These are phyloP conservation scores for Rachicladosporium sp. DNA, from an alignment of 2,329 filamentous ascomycete species.

Conservation along the genomic window DNA sequence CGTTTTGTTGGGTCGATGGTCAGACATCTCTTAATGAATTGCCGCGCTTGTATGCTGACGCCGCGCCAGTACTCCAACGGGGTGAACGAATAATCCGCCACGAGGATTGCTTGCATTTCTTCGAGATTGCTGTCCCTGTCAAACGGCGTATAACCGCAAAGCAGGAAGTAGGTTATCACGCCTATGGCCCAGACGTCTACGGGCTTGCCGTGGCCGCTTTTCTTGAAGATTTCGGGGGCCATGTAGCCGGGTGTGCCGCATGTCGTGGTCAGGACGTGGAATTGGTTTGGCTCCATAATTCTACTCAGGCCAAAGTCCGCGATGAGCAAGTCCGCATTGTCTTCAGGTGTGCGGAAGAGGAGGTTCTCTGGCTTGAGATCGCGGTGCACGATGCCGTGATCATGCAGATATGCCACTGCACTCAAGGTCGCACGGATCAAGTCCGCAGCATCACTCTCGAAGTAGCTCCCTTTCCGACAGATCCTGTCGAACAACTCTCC, in stretches of 20 bases:
- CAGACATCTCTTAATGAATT: slow-evolving; percentile 84
- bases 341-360: slow-evolving; percentile 90
- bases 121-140: slow-evolving; percentile 95
- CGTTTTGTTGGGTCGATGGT: slow-evolving; percentile 78
- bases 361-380: slow-evolving; percentile 97
- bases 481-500: slow-evolving; percentile 97
- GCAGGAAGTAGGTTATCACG: slow-evolving; percentile 95
- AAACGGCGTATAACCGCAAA: slow-evolving; percentile 96
- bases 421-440: slow-evolving; percentile 89
- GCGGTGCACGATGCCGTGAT: slow-evolving; percentile 95
- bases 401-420: slow-evolving; percentile 95
- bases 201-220: slow-evolving; percentile 93
- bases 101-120: slow-evolving; percentile 97
- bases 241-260: slow-evolving; percentile 98
- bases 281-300: slow-evolving; percentile 98
- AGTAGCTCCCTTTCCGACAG: slow-evolving; percentile 96
- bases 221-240: slow-evolving; percentile 99
- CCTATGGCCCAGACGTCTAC: slow-evolving; percentile 98
- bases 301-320: slow-evolving; percentile 91
- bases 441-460: slow-evolving; percentile 91
- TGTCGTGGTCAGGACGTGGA: slow-evolving; percentile 93
- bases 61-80: slow-evolving; percentile 94
- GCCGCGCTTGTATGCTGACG: slow-evolving; percentile 69
- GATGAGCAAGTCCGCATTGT: slow-evolving; percentile 92
- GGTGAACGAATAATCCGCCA: slow-evolving; percentile 91